phyloP scores from a whole-genome alignment of 345 rosid genomes.

The Syzygium jambos region DNA sequence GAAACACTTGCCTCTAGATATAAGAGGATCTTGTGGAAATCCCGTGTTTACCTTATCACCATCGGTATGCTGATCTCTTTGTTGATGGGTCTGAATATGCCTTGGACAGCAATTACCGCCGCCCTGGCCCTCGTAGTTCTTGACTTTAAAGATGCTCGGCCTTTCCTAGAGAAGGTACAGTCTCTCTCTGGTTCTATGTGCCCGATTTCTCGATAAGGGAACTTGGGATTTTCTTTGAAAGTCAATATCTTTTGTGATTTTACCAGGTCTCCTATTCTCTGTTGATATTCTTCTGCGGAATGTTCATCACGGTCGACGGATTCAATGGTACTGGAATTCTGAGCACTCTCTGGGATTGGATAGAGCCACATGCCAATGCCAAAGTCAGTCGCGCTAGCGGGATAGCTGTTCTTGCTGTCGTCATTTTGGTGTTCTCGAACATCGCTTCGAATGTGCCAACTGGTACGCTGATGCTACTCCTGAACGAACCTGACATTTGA shows the following conservation, averaged over 20 bases:
- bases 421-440: too few species aligned
- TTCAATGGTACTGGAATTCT: too few species aligned
- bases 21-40: conserved; percentile 52
- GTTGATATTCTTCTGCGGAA: too few species aligned
- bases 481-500: background rate
- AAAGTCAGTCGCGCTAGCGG: too few species aligned
- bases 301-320: too few species aligned
- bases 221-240: background rate
- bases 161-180: conserved; percentile 68
- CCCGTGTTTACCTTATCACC: conserved; percentile 52
- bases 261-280: too few species aligned
- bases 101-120: conserved; percentile 84
- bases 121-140: conserved; percentile 79
- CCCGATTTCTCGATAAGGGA: background rate
- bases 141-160: conserved; percentile 82
- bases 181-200: conserved; percentile 8
- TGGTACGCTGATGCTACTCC: too few species aligned
- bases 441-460: too few species aligned
- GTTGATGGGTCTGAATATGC: conserved; percentile 72
- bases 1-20: conserved; percentile 24
- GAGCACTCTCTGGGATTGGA: too few species aligned
- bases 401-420: too few species aligned
- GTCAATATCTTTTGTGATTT: too few species aligned
- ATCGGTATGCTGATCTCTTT: conserved; percentile 64
- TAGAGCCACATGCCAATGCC: too few species aligned